Evolutionary conservation across 2,329 filamentous ascomycete genomes (phyloP).

Genomic region (Fusarium ambrosium): DNA sequence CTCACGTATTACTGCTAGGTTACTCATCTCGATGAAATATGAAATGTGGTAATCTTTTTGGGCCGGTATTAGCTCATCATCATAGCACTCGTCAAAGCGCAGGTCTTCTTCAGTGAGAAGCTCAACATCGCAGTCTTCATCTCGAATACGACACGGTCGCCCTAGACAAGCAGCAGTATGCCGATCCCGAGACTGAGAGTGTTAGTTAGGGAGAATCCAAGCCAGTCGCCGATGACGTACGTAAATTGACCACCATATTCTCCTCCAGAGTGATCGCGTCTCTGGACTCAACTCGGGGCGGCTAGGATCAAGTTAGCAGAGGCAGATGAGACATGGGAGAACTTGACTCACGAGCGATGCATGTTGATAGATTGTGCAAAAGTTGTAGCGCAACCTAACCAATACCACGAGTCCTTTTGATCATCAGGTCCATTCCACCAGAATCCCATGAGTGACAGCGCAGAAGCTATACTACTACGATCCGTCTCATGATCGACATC

Average conservation of each 20-base stretch:
- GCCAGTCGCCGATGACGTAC: background rate
- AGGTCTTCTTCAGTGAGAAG: conserved; percentile 20
- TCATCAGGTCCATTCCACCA: conserved; percentile 40
- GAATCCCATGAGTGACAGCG: conserved; percentile 28
- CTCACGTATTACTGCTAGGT: conserved; percentile 23
- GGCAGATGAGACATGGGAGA: accelerated
- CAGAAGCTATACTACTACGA: conserved; percentile 1
- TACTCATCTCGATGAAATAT: conserved; percentile 28
- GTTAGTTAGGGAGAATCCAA: background rate
- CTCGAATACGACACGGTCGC: conserved; percentile 35
- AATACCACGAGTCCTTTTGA: conserved; percentile 42
- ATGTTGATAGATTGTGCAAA: conserved; percentile 35
- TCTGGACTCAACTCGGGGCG: background rate
- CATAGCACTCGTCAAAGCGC: conserved; percentile 14
- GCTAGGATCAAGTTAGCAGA: background rate
- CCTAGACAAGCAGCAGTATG: conserved; percentile 35
- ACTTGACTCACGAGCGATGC: conserved; percentile 26
- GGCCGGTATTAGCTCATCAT: background rate
- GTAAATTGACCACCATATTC: conserved; percentile 43
- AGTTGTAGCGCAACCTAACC: conserved; percentile 35
- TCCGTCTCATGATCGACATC: conserved; percentile 36
- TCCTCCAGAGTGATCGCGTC: conserved; percentile 20
- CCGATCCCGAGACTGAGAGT: conserved; percentile 21
- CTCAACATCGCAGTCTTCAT: conserved; percentile 40
- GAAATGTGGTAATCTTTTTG: conserved; percentile 31